phyloP scores from a whole-genome alignment of 805 yeast species.

The Hanseniaspora opuntiae region DNA sequence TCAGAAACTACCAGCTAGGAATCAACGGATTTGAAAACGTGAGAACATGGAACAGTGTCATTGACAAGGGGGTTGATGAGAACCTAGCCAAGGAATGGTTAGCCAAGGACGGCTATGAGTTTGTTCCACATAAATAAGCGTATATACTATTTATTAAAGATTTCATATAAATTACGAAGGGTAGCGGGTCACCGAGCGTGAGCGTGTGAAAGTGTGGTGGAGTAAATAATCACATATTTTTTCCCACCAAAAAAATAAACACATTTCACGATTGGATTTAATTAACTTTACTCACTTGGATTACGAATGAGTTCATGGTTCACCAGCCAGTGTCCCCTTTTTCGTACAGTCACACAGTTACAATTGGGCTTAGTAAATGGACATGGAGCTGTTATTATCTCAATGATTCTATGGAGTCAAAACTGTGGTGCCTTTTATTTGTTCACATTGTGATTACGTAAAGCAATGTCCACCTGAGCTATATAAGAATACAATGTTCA shows the following conservation, averaged over 20 bases:
- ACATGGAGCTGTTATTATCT: no score
- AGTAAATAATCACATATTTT: neutral
- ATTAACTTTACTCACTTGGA: neutral
- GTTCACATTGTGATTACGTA: neutral
- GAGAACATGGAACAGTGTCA: conserved; percentile 39
- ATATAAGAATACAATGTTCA: no score
- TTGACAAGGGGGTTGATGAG: conserved; percentile 28
- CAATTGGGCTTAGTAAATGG: neutral
- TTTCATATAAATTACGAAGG: no score
- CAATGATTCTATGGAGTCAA: no score
- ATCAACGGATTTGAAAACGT: conserved; percentile 60
- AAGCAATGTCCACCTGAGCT: no score
- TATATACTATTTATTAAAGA: neutral
- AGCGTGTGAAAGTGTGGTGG: neutral
- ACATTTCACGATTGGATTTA: neutral
- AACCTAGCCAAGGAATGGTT: conserved; percentile 16
- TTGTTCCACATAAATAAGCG: neutral
- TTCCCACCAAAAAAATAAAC: neutral
- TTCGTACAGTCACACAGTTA: neutral
- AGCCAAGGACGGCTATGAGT: conserved; percentile 4
- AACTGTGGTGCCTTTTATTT: neutral
- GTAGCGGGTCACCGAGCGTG: neutral
- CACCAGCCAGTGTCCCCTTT: no score
- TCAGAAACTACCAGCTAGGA: conserved; percentile 56
- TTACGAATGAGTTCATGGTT: no score